These are phyloP conservation scores for Lecanoromycetidae sp. DNA, from an alignment of 2,329 filamentous ascomycete genomes.

Conservation along the genomic window DNA sequence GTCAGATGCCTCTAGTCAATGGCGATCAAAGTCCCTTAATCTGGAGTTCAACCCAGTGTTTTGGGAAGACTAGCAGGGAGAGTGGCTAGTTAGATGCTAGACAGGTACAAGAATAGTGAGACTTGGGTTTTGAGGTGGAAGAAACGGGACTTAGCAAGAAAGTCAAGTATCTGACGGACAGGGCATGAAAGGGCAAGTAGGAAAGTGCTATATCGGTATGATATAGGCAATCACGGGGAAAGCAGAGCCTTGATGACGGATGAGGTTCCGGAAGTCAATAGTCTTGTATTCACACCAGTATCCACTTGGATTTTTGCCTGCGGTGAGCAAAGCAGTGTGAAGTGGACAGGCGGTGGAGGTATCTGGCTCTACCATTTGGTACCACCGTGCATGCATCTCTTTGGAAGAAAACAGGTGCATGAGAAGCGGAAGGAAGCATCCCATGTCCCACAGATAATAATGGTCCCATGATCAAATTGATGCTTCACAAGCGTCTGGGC, in stretches of 20 bases:
- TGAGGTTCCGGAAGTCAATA: not conserved
- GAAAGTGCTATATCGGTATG: not conserved
- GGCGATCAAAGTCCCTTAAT: conserved; percentile 1
- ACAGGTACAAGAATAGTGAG: not conserved
- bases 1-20: conserved; percentile 4
- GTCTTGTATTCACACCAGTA: not conserved
- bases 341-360: conserved; percentile 2
- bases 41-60: conserved; percentile 1
- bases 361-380: not conserved
- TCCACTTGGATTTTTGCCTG: too few relatives aligned
- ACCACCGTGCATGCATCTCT: not conserved
- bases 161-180: not conserved
- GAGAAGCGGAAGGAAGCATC: not conserved
- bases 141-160: not conserved
- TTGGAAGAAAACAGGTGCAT: too few relatives aligned
- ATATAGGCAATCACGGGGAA: not conserved
- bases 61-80: not conserved
- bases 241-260: not conserved
- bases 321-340: conserved; percentile 5
- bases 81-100: not conserved
- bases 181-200: not conserved
- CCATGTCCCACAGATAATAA: not conserved
- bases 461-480: conserved; percentile 1
- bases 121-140: conserved; percentile 4
- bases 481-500: conserved; percentile 2